Conservation (phyloP, 495 filamentous ascomycete species). For the Xylaria curta region DNA sequence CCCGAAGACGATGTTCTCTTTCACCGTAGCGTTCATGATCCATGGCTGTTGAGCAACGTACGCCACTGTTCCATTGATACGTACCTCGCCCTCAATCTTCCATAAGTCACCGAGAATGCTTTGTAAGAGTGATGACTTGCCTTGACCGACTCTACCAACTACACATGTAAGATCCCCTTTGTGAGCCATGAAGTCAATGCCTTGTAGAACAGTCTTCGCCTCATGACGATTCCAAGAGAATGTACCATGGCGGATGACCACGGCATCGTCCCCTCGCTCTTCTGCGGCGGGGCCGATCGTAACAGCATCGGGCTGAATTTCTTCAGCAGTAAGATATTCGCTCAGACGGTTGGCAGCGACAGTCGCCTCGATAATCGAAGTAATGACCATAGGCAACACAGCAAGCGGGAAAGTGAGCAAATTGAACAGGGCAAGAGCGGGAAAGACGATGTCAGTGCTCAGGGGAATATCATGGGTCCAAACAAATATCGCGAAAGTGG, state of each 20-base stretch:
- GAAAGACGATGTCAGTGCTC: conserved; percentile 95
- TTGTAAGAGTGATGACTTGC: conserved; percentile 92
- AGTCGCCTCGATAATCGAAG: conserved; percentile 91
- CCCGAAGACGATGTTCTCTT: conserved; percentile 97
- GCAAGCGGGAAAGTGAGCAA: conserved; percentile 93
- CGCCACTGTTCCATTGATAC: conserved; percentile 79
- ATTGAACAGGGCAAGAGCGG: conserved; percentile 88
- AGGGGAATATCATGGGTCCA: conserved; percentile 78
- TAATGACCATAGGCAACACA: conserved; percentile 97
- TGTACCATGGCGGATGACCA: conserved; percentile 80
- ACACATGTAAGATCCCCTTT: conserved; percentile 94
- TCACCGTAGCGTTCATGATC: conserved; percentile 98
- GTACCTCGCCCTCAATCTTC: conserved; percentile 86
- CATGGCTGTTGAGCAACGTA: conserved; percentile 93
- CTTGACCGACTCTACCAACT: conserved; percentile 92
- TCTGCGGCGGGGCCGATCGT: conserved; percentile 67
- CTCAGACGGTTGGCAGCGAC: conserved; percentile 90
- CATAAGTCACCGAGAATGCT: conserved; percentile 87
- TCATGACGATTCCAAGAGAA: conserved; percentile 94
- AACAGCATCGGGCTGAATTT: conserved; percentile 87
- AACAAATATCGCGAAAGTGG: conserved; percentile 94
- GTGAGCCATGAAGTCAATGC: conserved; percentile 83
- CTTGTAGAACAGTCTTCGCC: conserved; percentile 55
- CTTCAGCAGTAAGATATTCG: conserved; percentile 84
- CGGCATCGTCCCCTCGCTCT: conserved; percentile 80